Evolutionary conservation across 2,329 filamentous ascomycete species (phyloP), one percentile per base, ranked within the genome.

Genomic region (Botrytis fragariae): DNA sequence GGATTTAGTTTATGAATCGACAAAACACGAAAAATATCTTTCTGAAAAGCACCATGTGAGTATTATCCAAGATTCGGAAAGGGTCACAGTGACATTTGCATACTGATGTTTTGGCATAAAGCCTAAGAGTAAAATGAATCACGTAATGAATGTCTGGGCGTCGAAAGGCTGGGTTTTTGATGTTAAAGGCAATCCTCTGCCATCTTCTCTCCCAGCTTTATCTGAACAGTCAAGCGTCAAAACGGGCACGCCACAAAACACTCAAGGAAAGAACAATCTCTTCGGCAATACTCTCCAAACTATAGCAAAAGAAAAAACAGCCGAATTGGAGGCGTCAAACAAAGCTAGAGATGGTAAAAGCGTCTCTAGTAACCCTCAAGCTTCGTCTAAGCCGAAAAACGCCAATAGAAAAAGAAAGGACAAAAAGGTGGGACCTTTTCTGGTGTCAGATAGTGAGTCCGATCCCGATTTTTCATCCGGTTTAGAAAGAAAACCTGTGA

Each of bases 31-130:
- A 1, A 51, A 25, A 12, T 25, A 51, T n/a, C 22, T 51, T 25
- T 51, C 12, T n/a, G 12, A 54, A 54, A 14, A n/a, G 6, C 25
- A 54, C 5, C 0, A 54, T 16, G 48, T 54, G n/a, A 6, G 48
- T 54, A 16, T 54, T 3, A 14, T n/a, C 12, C 16, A 1, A 16
- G 0, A n/a, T 6, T 2, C 0, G n/a, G 12, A 54, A n/a, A 54
- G 48, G 12, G 16, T 5, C 25, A 54, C 25, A 2, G 48, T 12
- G 9, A 51, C 2, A 14, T n/a, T n/a, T n/a, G 10, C 2, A n/a
- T 54, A 54, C 48, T 54, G 16, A 54, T n/a, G 1, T 54, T 25
- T 54, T 51, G 25, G 12, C 16, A n/a, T n/a, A 14, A 4, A 54
- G 48, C 25, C 48, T n/a, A n/a, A n/a, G 45, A n/a, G 14, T 16